These are phyloP conservation scores for Schizonepeta tenuifolia DNA, from an alignment of 257 asterid species.

Conservation along the genomic window DNA sequence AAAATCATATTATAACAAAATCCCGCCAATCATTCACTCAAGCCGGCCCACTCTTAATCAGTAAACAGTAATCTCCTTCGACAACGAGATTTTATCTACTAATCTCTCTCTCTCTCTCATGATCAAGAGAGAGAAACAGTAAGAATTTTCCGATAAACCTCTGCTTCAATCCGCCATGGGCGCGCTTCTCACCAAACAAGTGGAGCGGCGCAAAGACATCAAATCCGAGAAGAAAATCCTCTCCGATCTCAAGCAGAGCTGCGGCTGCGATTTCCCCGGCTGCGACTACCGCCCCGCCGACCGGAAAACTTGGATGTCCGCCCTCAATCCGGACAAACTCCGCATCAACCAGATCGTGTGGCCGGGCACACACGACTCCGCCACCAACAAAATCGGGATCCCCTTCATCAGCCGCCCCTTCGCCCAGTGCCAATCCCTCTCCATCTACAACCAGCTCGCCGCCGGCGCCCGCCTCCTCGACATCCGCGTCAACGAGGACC, in stretches of 20 bases:
- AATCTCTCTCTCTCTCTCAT: not conserved
- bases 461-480: conserved; percentile 74
- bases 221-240: conserved; percentile 57
- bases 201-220: conserved; percentile 59
- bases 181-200: conserved; percentile 56
- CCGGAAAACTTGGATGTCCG: conserved; percentile 76
- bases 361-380: conserved; percentile 98
- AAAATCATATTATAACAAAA: not conserved
- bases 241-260: conserved; percentile 43
- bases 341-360: conserved; percentile 72
- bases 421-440: conserved; percentile 78
- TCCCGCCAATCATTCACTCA: conserved; percentile 45
- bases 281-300: conserved; percentile 63
- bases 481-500: conserved; percentile 75
- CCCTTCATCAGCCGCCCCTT: conserved; percentile 74
- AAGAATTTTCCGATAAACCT: not conserved
- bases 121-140: not conserved
- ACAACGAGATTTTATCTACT: conserved; percentile 28
- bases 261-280: conserved; percentile 63
- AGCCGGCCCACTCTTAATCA: conserved; percentile 47
- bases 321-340: conserved; percentile 50
- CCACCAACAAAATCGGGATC: conserved; percentile 81
- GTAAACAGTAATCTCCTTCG: conserved; percentile 28
- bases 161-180: conserved; percentile 52
- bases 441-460: conserved; percentile 71